Conservation (phyloP, 2,329 filamentous ascomycete genomes). For the Penicillium sp. region DNA sequence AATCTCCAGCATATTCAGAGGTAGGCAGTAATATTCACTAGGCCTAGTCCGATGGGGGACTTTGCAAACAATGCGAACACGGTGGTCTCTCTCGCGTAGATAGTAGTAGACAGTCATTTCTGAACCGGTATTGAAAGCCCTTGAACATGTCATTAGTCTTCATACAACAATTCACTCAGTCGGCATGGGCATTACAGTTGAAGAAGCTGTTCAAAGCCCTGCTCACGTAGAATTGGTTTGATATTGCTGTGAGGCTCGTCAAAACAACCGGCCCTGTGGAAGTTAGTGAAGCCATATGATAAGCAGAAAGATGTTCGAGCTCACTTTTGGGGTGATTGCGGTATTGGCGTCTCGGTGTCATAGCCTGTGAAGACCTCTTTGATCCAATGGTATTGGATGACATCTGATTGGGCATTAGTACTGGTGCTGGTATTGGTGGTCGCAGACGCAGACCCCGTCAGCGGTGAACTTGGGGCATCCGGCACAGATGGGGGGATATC, state of each 20-base stretch:
- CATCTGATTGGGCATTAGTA: conserved; percentile 26
- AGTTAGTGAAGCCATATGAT: conserved; percentile 1
- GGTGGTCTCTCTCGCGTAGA: conserved; percentile 47
- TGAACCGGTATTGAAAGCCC: conserved; percentile 44
- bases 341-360: conserved; percentile 28
- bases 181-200: conserved; percentile 32
- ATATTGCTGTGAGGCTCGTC: conserved; percentile 26
- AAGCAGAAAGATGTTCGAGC: conserved; percentile 1
- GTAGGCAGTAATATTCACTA: conserved; percentile 46
- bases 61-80: conserved; percentile 51
- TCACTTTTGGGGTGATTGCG: conserved; percentile 29
- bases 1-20: conserved; percentile 45
- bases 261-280: conserved; percentile 33
- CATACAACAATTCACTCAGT: not conserved
- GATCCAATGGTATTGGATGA: conserved; percentile 39
- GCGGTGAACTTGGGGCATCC: conserved; percentile 32
- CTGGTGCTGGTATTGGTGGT: conserved; percentile 10
- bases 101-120: conserved; percentile 48
- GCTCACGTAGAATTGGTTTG: conserved; percentile 28
- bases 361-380: conserved; percentile 33
- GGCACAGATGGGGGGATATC: conserved; percentile 30
- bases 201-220: conserved; percentile 36
- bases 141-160: conserved; percentile 14
- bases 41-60: conserved; percentile 37
- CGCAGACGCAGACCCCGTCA: conserved; percentile 25